Percentiles rank a stretch among this genome's conserved stretches.
Conservation (phyloP, 2,329 filamentous ascomycete species). For the Diaporthe longicolla region DNA sequence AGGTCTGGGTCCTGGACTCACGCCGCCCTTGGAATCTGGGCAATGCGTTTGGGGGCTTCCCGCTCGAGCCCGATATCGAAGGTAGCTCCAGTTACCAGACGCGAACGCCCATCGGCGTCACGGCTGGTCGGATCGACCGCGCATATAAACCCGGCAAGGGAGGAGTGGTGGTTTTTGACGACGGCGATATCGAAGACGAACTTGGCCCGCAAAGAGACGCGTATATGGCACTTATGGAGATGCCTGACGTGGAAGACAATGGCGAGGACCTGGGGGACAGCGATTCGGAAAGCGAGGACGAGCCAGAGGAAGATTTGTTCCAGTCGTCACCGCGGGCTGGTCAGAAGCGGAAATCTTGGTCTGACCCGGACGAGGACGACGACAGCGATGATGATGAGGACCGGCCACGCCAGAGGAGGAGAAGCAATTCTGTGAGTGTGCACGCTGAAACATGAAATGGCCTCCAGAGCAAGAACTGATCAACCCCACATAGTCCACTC, state of each 20-base stretch:
- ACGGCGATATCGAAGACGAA: slow-evolving; percentile 93
- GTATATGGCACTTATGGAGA: slow-evolving; percentile 87
- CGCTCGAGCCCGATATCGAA: slow-evolving; percentile 66
- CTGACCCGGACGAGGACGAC: slow-evolving; percentile 78
- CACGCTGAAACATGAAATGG: neutral
- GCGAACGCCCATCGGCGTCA: slow-evolving; percentile 75
- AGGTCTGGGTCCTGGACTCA: slow-evolving; percentile 95
- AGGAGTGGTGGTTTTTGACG: slow-evolving; percentile 94
- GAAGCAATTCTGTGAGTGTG: slow-evolving; percentile 87
- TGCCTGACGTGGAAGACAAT: slow-evolving; percentile 89
- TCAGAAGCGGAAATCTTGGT: slow-evolving; percentile 86
- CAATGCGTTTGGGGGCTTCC: slow-evolving; percentile 89
- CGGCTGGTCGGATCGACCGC: slow-evolving; percentile 78
- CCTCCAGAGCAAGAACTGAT: slow-evolving; percentile 55
- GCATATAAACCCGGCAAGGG: slow-evolving; percentile 84
- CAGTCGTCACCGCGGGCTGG: slow-evolving; percentile 58
- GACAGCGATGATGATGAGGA: slow-evolving; percentile 81
- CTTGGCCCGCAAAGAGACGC: slow-evolving; percentile 81
- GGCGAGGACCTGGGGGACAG: slow-evolving; percentile 73
- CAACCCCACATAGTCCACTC: slow-evolving; percentile 67
- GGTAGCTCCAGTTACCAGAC: slow-evolving; percentile 62
- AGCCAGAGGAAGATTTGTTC: slow-evolving; percentile 63
- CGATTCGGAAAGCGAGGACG: slow-evolving; percentile 70
- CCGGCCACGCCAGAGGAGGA: slow-evolving; percentile 82
- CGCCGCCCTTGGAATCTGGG: slow-evolving; percentile 94